Evolutionary conservation across 352 stramenopile species (phyloP).

Genomic region (Phytophthora cryptogea): DNA sequence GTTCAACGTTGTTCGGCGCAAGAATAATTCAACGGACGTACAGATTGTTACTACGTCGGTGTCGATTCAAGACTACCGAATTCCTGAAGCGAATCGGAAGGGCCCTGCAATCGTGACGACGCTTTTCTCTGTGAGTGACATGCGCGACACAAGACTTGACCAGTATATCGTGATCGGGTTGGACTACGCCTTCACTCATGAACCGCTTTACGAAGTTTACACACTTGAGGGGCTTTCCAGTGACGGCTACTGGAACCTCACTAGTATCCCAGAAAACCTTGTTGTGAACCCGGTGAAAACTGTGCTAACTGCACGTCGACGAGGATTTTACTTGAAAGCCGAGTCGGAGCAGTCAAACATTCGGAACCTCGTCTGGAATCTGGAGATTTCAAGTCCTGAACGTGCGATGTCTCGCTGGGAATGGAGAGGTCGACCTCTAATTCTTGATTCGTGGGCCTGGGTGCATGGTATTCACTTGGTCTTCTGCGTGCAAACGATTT

Average conservation of each 20-base stretch:
- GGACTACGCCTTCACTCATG: conserved; percentile 41
- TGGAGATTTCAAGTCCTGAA: conserved; percentile 18
- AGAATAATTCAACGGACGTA: conserved; percentile 26
- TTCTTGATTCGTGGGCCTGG: conserved; percentile 56
- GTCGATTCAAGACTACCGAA: conserved; percentile 47
- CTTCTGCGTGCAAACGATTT: conserved; percentile 38
- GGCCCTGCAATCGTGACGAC: conserved; percentile 34
- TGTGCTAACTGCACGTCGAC: conserved; percentile 30
- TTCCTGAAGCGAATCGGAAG: conserved; percentile 29
- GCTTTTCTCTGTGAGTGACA: conserved; percentile 39
- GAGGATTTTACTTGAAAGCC: conserved; percentile 45
- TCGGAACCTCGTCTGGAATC: conserved; percentile 38
- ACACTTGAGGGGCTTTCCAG: conserved; percentile 23
- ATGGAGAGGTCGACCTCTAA: conserved; percentile 23
- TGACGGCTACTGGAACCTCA: conserved; percentile 39
- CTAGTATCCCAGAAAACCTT: conserved; percentile 25
- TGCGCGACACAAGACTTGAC: conserved; percentile 19
- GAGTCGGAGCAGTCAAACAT: conserved; percentile 51
- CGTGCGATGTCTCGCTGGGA: conserved; percentile 34
- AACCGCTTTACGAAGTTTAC: conserved; percentile 37
- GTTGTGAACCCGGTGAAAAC: conserved; percentile 30
- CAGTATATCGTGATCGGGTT: conserved; percentile 35
- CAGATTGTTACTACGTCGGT: conserved; percentile 33
- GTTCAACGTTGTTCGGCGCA: conserved; percentile 48
- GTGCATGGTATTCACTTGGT: conserved; percentile 51